Percentiles rank a stretch among this genome's conserved stretches.
These are phyloP conservation scores for Phaeosphaeriaceae sp. DNA, from an alignment of 2,329 filamentous ascomycete genomes.

Conservation along the genomic window DNA sequence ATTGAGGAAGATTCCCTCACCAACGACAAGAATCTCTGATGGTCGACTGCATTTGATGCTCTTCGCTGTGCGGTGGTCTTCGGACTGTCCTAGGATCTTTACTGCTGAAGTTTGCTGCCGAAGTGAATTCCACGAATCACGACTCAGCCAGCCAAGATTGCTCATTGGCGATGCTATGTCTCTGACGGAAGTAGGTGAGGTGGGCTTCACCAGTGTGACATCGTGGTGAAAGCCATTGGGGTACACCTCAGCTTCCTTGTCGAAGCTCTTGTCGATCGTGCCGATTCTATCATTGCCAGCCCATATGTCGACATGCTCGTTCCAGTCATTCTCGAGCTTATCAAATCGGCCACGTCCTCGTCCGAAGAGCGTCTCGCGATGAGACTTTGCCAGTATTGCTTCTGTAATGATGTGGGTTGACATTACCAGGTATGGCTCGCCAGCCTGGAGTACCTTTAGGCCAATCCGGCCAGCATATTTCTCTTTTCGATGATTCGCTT, in stretches of 20 bases:
- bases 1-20: constrained; percentile 29
- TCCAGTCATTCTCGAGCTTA: constrained; percentile 24
- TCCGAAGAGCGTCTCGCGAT: constrained; percentile 13
- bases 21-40: constrained; percentile 24
- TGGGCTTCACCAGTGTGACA: constrained; percentile 21
- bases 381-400: constrained; percentile 24
- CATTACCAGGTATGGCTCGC: constrained; percentile 22
- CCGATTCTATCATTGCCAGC: constrained; percentile 27
- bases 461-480: constrained; percentile 25
- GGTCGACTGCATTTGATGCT: constrained; percentile 13
- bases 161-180: constrained; percentile 16
- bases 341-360: constrained; percentile 10
- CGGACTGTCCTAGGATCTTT: constrained; percentile 21
- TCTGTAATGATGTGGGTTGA: constrained; percentile 31
- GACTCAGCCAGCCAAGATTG: constrained; percentile 24
- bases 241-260: constrained; percentile 19
- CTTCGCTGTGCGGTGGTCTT: constrained; percentile 14
- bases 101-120: constrained; percentile 17
- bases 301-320: constrained; percentile 28
- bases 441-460: constrained; percentile 15
- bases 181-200: constrained; percentile 1
- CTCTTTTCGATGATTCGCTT: constrained; percentile 15
- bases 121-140: constrained; percentile 15
- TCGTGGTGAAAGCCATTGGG: constrained; percentile 28
- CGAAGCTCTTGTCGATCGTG: constrained; percentile 22